phyloP scores from a whole-genome alignment of 441 rosid genomes.

The Erysimum cheiri region DNA sequence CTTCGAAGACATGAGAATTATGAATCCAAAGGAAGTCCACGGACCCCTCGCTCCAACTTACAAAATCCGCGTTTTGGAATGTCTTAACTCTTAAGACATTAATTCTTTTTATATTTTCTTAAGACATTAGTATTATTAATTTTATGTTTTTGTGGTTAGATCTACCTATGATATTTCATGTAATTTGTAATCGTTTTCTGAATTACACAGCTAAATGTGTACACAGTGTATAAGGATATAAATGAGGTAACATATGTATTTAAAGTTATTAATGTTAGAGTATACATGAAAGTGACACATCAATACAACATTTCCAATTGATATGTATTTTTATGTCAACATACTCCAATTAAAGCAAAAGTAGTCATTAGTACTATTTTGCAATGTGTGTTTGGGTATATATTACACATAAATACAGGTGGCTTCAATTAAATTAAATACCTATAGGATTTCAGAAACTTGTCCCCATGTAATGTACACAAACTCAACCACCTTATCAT shows the following conservation, averaged over 20 bases:
- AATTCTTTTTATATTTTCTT: background rate
- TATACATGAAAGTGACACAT: constrained; percentile 14
- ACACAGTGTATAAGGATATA: background rate
- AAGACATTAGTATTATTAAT: constrained; percentile 12
- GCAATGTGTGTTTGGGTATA: constrained; percentile 26
- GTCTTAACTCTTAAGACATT: constrained; percentile 15
- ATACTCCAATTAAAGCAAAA: constrained; percentile 15
- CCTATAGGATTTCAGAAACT: constrained; percentile 18
- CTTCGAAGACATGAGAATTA: constrained; percentile 28
- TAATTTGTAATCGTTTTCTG: background rate
- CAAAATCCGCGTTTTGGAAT: constrained; percentile 32
- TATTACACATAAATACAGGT: constrained; percentile 20
- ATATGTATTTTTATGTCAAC: constrained; percentile 8
- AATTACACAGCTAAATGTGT: background rate
- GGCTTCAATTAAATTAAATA: constrained; percentile 22
- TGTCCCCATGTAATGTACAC: constrained; percentile 39
- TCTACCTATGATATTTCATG: background rate
- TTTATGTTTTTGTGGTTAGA: background rate
- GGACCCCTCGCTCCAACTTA: constrained; percentile 22
- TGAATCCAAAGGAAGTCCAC: constrained; percentile 29
- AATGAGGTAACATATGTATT: background rate
- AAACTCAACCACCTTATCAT: constrained; percentile 41
- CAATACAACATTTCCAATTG: background rate
- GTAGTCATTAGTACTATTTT: constrained; percentile 10
- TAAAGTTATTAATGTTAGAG: background rate